Evolutionary conservation across 257 asterid genomes (phyloP).

Genomic region (Fraxinus americana): DNA sequence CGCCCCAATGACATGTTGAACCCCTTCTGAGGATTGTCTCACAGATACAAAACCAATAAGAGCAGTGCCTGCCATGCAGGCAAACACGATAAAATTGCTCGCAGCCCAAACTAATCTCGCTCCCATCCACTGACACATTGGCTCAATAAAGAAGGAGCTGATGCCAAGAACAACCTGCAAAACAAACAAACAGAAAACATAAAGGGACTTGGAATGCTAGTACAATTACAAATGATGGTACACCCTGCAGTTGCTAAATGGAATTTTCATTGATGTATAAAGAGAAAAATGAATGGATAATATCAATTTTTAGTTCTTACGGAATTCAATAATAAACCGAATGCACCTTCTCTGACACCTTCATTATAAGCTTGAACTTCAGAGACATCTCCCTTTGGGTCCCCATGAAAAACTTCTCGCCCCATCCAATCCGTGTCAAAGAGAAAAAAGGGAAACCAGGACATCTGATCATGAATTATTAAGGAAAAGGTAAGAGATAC

Average conservation of each 20-base stretch:
- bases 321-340: conserved; percentile 99
- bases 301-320: conserved; percentile 83
- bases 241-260: conserved; percentile 18
- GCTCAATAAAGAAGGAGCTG: conserved; percentile 83
- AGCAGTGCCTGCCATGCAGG: conserved; percentile 95
- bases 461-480: conserved; percentile 51
- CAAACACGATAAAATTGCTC: conserved; percentile 82
- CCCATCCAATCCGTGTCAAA: conserved; percentile 99
- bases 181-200: conserved; percentile 13
- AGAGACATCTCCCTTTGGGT: conserved; percentile 78
- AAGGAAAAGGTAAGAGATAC: conserved; percentile 14
- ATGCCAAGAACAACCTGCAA: conserved; percentile 90
- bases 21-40: conserved; percentile 63
- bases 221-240: background rate
- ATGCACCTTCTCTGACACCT: conserved; percentile 99
- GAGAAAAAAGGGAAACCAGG: conserved; percentile 99
- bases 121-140: conserved; percentile 83
- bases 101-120: conserved; percentile 85
- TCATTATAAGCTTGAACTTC: conserved; percentile 78
- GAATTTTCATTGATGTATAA: conserved; percentile 24
- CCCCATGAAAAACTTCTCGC: conserved; percentile 97
- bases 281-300: conserved; percentile 33
- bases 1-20: conserved; percentile 81
- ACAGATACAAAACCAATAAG: conserved; percentile 67
- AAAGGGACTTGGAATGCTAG: background rate